Base-by-base conservation (phyloP, 2,329 filamentous ascomycete genomes). In the Fonsecaea nubica region DNA sequence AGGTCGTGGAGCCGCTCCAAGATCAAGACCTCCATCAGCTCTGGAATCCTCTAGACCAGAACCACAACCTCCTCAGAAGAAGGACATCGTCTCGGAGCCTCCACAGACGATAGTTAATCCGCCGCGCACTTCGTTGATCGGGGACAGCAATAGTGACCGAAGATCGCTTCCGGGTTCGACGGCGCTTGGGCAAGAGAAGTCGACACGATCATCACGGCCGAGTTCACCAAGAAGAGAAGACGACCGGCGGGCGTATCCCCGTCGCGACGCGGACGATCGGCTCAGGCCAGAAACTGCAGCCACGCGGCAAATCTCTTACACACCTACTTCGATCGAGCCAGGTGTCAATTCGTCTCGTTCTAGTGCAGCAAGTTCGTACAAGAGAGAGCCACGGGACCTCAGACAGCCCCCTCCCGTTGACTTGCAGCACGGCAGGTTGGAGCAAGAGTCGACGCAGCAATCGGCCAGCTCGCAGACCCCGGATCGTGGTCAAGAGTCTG, bases 381-480 rank as follows among this genome's bases (percentile, higher is more conserved):
- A 64, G 57, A 66, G 67, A 61, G 67, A 68, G 12, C 42, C 58
- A 4, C 58, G 69, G n/a, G 38, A 59, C 32, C 57, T 59, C 18
- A 63, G 68, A 63, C 68, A 66, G 48, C 57, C 62, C n/a, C 63
- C 68, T 18, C 73, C 73, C 7, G 66, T 74, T 30, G 79, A 86
- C 70, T 75, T 80, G 70, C 80, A 75, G 55, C 79, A 83, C 74
- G 83, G 83, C 35, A 79, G 84, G 58, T 74, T 84, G 12, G 78
- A 76, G 73, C 75, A 81, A 58, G 81, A 83, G 13, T 35, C 35
- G 18, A 61, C 68, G 3, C 66, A 70, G 10, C 65, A 69, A 21
- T 63, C 65, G 10, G 81, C 79, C 57, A 42, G 7, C 38, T 58
- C 65, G 42, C 84, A 83, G 71, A 83, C 82, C 35, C 77, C 84